Base-by-base conservation (phyloP, 768 basidiomycete genomes). In the Tulasnella sp. region DNA sequence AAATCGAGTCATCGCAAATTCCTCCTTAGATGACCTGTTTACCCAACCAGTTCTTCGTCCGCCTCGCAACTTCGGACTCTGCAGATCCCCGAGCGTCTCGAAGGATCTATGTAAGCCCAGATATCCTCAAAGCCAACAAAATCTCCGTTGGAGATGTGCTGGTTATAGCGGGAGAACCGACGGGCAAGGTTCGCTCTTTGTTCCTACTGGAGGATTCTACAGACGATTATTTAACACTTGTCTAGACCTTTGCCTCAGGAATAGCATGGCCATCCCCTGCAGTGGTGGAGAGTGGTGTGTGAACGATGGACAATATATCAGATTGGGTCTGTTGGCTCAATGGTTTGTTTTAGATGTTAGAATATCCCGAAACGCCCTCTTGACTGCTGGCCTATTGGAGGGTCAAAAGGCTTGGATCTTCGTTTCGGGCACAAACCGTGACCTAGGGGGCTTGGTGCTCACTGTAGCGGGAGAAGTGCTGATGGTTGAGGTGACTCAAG, bases 131-230 rank as follows among this genome's bases (percentile, higher is more conserved):
- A 54, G 24, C 79, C 24, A 20, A 42, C 79, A 80, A 80, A 48
- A 75, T 80, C 22, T 54, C 9, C 40, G 79, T 58, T 8, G 79
- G 79, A 54, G 79, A 80, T 50, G 72, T 80, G 20, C 28, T 80
- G 60, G 28, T 72, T 22, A 37, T 78, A 37, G 31, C 64, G 28
- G 34, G 64, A 4, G 64, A 69, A 5, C 28, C 18, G 3, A 16
- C 64, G 4, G 34, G 34, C 64, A 28, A 69, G 64, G 64, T 69
- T 37, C 28, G 64, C 31, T 69, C 34, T 28, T 37, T 11, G 64
- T 34, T 31, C 31, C 34, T 31, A 4, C 64, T 28, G 3, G 1
- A 69, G 34, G 28, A 9, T 31, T 11, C 12, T 20, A 0, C 18
- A 37, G 11, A 14, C 4, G 28, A 69, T 69, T 11, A 37, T 37